phyloP scores from a whole-genome alignment of 768 basidiomycete genomes.

The Dioszegia crocea region DNA sequence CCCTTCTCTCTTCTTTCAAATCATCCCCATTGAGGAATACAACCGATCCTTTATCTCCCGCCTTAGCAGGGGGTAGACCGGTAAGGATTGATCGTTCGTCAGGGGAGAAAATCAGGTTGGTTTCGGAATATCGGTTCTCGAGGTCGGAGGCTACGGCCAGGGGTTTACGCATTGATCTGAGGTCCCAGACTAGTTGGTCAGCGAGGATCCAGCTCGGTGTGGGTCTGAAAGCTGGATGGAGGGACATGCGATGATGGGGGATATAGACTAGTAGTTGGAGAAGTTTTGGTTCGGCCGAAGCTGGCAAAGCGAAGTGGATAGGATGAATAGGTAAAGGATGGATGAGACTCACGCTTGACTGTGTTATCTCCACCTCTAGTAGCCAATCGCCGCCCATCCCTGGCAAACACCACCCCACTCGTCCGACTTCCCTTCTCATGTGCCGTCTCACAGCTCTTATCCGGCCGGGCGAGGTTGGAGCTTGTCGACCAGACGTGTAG shows the following conservation, averaged over 20 bases:
- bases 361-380: constrained; percentile 93
- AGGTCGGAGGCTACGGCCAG: constrained; percentile 63
- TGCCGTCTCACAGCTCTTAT: constrained; percentile 76
- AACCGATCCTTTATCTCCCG: constrained; percentile 62
- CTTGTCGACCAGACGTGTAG: constrained; percentile 88
- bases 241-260: too few species aligned
- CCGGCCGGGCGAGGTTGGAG: constrained; percentile 90
- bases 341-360: constrained; percentile 77
- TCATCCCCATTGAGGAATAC: constrained; percentile 68
- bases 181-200: constrained; percentile 77
- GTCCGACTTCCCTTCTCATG: constrained; percentile 82
- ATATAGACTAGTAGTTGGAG: too few species aligned
- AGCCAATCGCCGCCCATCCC: constrained; percentile 77
- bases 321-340: too few species aligned
- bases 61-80: constrained; percentile 55
- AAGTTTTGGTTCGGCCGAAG: too few species aligned
- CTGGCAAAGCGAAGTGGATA: too few species aligned
- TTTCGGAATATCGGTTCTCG: constrained; percentile 78
- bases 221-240: too few species aligned
- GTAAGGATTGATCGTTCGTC: constrained; percentile 86
- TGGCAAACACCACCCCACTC: constrained; percentile 79
- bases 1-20: constrained; percentile 56
- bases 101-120: constrained; percentile 92
- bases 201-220: too few species aligned
- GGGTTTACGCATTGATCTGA: constrained; percentile 85